Evolutionary conservation across 2,329 filamentous ascomycete genomes (phyloP).

Genomic region (Hypocrella siamensis): DNA sequence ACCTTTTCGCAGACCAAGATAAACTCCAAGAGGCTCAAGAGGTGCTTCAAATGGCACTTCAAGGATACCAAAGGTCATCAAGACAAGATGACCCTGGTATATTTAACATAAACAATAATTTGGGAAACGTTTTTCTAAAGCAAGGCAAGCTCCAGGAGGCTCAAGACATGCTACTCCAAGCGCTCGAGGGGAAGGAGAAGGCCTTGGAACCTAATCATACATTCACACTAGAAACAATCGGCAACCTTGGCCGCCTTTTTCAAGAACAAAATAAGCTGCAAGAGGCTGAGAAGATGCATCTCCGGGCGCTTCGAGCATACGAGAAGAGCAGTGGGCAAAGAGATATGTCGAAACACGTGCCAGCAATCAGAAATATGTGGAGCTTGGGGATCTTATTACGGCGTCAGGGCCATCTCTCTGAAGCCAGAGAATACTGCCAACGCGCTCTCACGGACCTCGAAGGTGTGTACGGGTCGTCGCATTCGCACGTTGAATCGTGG

Average conservation of each 20-base stretch:
- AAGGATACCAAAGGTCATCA: background rate
- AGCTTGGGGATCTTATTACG: background rate
- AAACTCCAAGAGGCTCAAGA: conserved; percentile 3
- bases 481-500: background rate
- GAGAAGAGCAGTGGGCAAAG: background rate
- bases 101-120: background rate
- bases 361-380: background rate
- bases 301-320: background rate
- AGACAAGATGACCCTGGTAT: background rate
- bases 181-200: background rate
- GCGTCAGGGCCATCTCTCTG: background rate
- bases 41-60: conserved; percentile 3
- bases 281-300: background rate
- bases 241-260: background rate
- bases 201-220: background rate
- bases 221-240: background rate
- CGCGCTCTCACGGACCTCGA: background rate
- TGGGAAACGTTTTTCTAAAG: background rate
- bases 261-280: background rate
- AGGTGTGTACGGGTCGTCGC: background rate
- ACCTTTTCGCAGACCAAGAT: background rate
- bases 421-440: background rate
- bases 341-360: background rate
- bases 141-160: background rate
- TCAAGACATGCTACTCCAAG: background rate